phyloP scores from a whole-genome alignment of 2,329 filamentous ascomycete genomes.

The Sarocladiaceae sp. region DNA sequence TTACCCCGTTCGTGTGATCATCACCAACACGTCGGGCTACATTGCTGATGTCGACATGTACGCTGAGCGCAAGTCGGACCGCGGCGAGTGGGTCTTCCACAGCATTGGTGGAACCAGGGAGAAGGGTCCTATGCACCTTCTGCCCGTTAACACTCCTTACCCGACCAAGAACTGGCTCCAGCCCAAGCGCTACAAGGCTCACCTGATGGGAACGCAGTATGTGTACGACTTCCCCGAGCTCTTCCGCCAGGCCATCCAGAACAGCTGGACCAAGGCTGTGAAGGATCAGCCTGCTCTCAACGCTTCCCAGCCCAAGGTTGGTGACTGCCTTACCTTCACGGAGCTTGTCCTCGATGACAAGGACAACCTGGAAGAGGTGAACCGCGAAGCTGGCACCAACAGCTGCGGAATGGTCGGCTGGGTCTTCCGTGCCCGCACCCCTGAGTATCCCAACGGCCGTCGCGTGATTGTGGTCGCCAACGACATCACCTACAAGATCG shows the following conservation, averaged over 20 bases:
- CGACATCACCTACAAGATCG: slow-evolving; percentile 99
- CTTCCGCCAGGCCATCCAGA: slow-evolving; percentile 96
- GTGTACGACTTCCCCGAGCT: slow-evolving; percentile 99
- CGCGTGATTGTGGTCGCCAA: slow-evolving; percentile 97
- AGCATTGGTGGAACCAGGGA: slow-evolving; percentile 93
- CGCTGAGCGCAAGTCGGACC: slow-evolving; percentile 95
- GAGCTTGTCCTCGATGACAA: slow-evolving; percentile 93
- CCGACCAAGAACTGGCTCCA: slow-evolving; percentile 98
- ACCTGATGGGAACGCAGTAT: slow-evolving; percentile 98
- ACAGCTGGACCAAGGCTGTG: slow-evolving; percentile 77
- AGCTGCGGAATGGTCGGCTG: slow-evolving; percentile 97
- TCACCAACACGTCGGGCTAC: slow-evolving; percentile 97
- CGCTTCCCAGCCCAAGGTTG: slow-evolving; percentile 74
- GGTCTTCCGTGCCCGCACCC: slow-evolving; percentile 90
- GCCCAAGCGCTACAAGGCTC: slow-evolving; percentile 98
- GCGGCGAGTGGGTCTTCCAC: slow-evolving; percentile 97
- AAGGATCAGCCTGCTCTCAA: slow-evolving; percentile 67
- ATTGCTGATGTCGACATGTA: slow-evolving; percentile 98
- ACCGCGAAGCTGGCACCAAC: slow-evolving; percentile 92
- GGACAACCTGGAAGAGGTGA: slow-evolving; percentile 87
- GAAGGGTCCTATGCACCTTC: slow-evolving; percentile 90
- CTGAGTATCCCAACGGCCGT: slow-evolving; percentile 87
- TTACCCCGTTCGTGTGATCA: slow-evolving; percentile 89
- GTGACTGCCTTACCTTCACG: slow-evolving; percentile 88
- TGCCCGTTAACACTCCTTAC: slow-evolving; percentile 86